These are phyloP conservation scores for Mortierella sp. DNA, from an alignment of 371 early-diverging fungal species.

Conservation along the genomic window DNA sequence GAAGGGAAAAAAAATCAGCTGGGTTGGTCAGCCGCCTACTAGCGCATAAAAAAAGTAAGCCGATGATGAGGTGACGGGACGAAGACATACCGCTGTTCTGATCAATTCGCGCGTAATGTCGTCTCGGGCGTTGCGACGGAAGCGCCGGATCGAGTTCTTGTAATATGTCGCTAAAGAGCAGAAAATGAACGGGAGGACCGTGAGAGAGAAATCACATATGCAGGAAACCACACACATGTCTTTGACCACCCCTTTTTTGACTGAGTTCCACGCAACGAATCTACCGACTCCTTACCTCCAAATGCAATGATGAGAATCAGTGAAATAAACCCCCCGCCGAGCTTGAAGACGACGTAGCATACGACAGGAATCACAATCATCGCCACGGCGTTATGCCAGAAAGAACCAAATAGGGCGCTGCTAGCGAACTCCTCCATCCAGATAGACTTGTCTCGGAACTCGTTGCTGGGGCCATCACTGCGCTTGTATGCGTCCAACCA, in stretches of 20 bases:
- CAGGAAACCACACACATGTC: no score
- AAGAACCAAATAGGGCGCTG: slow-evolving; percentile 46
- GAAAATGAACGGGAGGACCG: not conserved
- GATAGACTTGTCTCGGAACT: slow-evolving; percentile 53
- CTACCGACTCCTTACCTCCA: slow-evolving; percentile 33
- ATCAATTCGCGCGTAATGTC: slow-evolving; percentile 75
- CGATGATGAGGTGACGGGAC: not conserved
- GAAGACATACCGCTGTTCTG: slow-evolving; percentile 48
- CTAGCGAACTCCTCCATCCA: slow-evolving; percentile 56
- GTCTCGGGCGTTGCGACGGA: slow-evolving; percentile 70
- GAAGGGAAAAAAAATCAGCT: not conserved
- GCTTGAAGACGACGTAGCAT: slow-evolving; percentile 42
- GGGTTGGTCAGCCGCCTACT: not conserved
- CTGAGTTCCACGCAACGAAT: slow-evolving; percentile 7
- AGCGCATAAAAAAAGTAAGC: no score
- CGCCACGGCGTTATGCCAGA: slow-evolving; percentile 49
- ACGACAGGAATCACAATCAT: slow-evolving; percentile 34
- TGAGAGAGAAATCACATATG: slow-evolving; percentile 1
- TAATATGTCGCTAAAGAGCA: slow-evolving; percentile 70
- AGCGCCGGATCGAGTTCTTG: slow-evolving; percentile 70
- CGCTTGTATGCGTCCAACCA: slow-evolving; percentile 53
- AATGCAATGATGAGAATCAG: slow-evolving; percentile 49
- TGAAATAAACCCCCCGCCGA: slow-evolving; percentile 50
- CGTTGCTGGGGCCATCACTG: slow-evolving; percentile 41
- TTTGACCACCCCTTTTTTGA: not conserved